Conservation (phyloP, 2,329 filamentous ascomycete species). For the Fusarium penzigii region DNA sequence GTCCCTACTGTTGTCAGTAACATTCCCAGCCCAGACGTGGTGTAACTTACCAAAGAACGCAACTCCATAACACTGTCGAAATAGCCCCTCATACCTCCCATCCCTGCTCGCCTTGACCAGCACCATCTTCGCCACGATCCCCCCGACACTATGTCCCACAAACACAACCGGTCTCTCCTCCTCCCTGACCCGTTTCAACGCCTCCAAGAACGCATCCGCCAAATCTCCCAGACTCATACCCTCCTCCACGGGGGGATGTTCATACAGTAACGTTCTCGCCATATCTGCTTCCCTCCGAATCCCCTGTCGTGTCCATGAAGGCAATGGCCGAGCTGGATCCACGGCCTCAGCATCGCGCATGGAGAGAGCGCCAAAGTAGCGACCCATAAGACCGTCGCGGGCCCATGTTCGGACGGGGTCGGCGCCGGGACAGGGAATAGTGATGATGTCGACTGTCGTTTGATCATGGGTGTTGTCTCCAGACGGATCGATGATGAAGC, state of each 20-base stretch:
- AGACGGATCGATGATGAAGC: constrained; percentile 38
- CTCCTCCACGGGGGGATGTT: constrained; percentile 46
- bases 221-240: constrained; percentile 43
- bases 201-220: constrained; percentile 48
- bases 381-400: constrained; percentile 48
- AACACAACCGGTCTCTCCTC: constrained; percentile 57
- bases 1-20: constrained; percentile 42
- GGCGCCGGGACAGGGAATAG: constrained; percentile 55
- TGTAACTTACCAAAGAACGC: constrained; percentile 56
- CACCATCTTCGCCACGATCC: constrained; percentile 59
- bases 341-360: constrained; percentile 38
- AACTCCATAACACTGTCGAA: constrained; percentile 60
- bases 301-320: constrained; percentile 56
- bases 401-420: constrained; percentile 56
- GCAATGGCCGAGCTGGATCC: constrained; percentile 27
- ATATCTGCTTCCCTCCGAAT: constrained; percentile 48
- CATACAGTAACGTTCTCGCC: constrained; percentile 54
- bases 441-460: constrained; percentile 54
- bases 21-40: fast-evolving
- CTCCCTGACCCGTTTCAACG: constrained; percentile 40
- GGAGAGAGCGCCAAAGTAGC: constrained; percentile 46
- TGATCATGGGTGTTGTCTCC: constrained; percentile 48
- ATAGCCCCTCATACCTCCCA: constrained; percentile 43
- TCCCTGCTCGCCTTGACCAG: constrained; percentile 48
- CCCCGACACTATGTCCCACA: constrained; percentile 62